Conservation (phyloP, 441 rosid genomes). For the Francoa sonchifolia region DNA sequence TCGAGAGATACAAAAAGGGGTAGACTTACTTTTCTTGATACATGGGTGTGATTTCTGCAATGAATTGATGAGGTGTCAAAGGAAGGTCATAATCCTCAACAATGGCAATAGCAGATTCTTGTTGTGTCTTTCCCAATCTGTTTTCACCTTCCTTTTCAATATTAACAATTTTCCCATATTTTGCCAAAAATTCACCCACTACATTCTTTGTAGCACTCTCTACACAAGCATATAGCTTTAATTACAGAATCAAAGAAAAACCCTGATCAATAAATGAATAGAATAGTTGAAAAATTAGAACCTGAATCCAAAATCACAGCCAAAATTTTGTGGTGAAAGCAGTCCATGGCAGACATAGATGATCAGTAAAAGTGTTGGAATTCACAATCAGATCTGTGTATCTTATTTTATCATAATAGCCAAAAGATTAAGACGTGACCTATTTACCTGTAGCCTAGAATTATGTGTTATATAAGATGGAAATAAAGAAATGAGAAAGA, state of each 20-base stretch:
- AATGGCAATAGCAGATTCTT: constrained; percentile 24
- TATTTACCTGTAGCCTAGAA: no score
- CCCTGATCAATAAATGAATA: not conserved
- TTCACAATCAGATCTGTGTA: no score
- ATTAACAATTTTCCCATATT: constrained; percentile 23
- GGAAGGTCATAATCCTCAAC: constrained; percentile 29
- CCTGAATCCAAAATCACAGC: constrained; percentile 33
- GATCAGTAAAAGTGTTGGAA: no score
- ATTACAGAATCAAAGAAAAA: not conserved
- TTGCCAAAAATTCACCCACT: constrained; percentile 25
- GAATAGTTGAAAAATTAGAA: constrained; percentile 21
- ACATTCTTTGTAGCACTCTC: constrained; percentile 23
- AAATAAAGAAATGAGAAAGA: no score
- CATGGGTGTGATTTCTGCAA: constrained; percentile 26
- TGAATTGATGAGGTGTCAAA: constrained; percentile 22
- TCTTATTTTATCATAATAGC: no score
- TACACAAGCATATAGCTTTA: constrained; percentile 13
- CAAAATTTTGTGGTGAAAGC: constrained; percentile 6
- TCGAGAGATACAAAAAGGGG: not conserved
- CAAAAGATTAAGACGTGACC: no score
- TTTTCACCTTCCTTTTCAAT: constrained; percentile 16
- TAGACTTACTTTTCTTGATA: constrained; percentile 20
- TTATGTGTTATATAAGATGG: no score
- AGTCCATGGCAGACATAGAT: not conserved
- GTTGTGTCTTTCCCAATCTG: constrained; percentile 26